A percentile compares a stretch with the other conserved stretches of the same genome.
These are phyloP conservation scores for Leptomonas seymouri DNA, from an alignment of 208 protist species.

Conservation along the genomic window DNA sequence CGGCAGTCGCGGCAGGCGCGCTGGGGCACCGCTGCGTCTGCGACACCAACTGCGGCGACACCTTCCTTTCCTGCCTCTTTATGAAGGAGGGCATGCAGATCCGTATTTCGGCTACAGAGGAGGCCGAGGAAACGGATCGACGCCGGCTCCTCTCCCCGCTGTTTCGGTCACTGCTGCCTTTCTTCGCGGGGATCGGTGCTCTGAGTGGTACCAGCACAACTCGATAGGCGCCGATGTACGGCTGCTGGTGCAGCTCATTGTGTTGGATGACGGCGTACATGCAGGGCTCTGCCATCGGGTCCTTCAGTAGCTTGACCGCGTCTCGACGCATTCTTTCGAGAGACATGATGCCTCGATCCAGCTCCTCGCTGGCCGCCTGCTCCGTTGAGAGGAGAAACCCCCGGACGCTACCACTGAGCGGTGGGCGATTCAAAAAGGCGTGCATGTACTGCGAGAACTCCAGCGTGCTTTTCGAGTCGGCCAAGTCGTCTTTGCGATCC, in stretches of 20 bases:
- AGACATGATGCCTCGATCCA: conserved; percentile 16
- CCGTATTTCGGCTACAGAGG: neutral
- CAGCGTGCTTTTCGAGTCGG: conserved; percentile 15
- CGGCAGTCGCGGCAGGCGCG: too few species aligned
- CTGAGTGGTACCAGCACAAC: conserved; percentile 3
- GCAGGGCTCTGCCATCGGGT: conserved; percentile 22
- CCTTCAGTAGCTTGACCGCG: conserved; percentile 20
- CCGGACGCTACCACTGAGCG: conserved; percentile 39
- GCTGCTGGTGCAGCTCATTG: conserved; percentile 12
- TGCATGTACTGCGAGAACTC: conserved; percentile 23
- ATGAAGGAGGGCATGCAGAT: conserved; percentile 14
- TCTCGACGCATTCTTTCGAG: conserved; percentile 23
- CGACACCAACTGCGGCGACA: neutral
- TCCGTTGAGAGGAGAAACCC: conserved; percentile 26
- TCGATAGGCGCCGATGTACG: conserved; percentile 9
- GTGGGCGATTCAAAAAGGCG: conserved; percentile 22
- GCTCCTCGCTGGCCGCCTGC: conserved; percentile 6
- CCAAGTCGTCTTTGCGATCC: conserved; percentile 21
- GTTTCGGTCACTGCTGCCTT: neutral
- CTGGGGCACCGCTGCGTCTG: conserved; percentile 13
- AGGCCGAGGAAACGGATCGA: neutral
- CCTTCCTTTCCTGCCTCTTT: neutral
- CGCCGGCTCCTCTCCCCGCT: neutral
- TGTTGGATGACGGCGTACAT: conserved; percentile 20
- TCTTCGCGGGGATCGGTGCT: neutral